Base-by-base conservation (phyloP, 2,329 filamentous ascomycete genomes). In the Neofusicoccum sp. region DNA sequence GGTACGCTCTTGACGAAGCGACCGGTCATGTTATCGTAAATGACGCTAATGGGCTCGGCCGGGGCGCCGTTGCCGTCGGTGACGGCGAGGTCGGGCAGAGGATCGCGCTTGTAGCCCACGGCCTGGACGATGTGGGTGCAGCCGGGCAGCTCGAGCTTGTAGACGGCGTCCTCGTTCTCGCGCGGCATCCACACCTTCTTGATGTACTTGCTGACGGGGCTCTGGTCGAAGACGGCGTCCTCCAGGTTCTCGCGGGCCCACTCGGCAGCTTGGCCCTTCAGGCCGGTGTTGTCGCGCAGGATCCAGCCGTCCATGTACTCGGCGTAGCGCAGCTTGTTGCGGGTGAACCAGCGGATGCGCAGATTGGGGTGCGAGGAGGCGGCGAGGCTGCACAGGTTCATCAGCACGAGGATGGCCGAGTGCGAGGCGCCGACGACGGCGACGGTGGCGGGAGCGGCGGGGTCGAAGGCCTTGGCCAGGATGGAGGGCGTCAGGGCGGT, bases 291-390 rank as follows among this genome's bases (percentile, higher is more conserved):
- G 68, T 88, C 86, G 58, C 83, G 80, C 28, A 86, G 71, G 62
- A 87, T 86, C 84, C 85, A 87, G 61, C 82, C 84, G 63, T 86
- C 84, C 72, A 78, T 83, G 69, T 81, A 83, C 66, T 84, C 80
- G 14, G 86, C 86, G 64, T 88, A 88, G 26, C 83, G 81, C 8
- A 88, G 77, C 1, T 78, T 72, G 65, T 85, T 82, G n/a, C 86
- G 31, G 20, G 76, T 85, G 71, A 88, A 86, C 85, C 85, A 88
- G 66, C 82, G 83, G 58, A 87, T 77, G 31, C 77, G 78, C 2
- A 88, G 75, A 5, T 78, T 68, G 0, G 82, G 80, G 63, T 86
- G 84, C 0, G 79, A 79, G 31, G 76, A 76, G 24, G 71, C 71
- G 9, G 81, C 81, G 4, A 87, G 76, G 4, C 81, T 76, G 69